Evolutionary conservation across 345 rosid genomes (phyloP).

Genomic region (Dimocarpus longan): DNA sequence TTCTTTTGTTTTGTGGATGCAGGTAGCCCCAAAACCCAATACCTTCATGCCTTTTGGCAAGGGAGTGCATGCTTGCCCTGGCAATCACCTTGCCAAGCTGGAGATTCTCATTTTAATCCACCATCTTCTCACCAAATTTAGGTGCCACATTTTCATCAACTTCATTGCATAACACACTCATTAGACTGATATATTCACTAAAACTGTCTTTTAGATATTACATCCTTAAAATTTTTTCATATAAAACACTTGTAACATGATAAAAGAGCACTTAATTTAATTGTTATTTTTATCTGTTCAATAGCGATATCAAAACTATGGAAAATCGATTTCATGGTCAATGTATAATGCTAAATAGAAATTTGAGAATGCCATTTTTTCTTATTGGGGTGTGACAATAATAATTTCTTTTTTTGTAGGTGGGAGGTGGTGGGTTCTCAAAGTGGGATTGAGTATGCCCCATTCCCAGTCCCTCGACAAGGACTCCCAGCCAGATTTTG

Average conservation of each 20-base stretch:
- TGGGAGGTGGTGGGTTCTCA: conserved; percentile 71
- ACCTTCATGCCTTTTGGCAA: conserved; percentile 93
- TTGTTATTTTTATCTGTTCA: too few relatives aligned
- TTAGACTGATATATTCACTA: too few relatives aligned
- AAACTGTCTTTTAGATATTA: too few relatives aligned
- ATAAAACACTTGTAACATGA: too few relatives aligned
- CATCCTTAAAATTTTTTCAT: too few relatives aligned
- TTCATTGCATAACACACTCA: not conserved
- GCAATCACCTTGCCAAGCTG: conserved; percentile 90
- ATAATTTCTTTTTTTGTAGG: conserved; percentile 36
- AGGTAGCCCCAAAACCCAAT: conserved; percentile 75
- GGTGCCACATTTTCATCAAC: conserved; percentile 38
- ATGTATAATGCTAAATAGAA: too few relatives aligned
- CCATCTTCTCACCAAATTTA: conserved; percentile 66
- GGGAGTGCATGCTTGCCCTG: conserved; percentile 95
- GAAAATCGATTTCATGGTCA: too few relatives aligned
- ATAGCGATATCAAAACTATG: too few relatives aligned
- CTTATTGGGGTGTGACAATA: too few relatives aligned
- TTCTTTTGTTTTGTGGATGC: conserved; percentile 18
- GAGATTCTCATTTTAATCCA: conserved; percentile 79
- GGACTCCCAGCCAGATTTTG: conserved; percentile 81
- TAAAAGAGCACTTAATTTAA: too few relatives aligned
- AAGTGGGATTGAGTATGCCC: conserved; percentile 73
- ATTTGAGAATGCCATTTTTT: too few relatives aligned
- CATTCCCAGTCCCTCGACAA: conserved; percentile 80